These are phyloP conservation scores for Patellifolia procumbens DNA, from an alignment of 179 eudicot genomes.

Conservation along the genomic window DNA sequence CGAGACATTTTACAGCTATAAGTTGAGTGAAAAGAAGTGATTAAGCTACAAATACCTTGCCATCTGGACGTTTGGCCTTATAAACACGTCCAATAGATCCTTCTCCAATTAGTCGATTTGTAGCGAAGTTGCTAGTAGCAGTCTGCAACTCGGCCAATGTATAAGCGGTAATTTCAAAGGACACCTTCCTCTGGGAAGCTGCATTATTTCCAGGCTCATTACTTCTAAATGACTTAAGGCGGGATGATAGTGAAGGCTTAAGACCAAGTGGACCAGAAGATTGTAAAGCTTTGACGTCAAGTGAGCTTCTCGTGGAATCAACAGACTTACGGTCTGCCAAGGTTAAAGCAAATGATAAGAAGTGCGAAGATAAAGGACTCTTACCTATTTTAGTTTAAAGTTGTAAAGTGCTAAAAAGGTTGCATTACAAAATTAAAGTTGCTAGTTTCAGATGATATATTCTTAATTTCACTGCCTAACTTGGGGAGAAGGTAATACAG, in stretches of 20 bases:
- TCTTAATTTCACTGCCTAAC: background rate
- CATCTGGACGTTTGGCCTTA: slow-evolving; percentile 54
- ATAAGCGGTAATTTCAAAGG: slow-evolving; percentile 40
- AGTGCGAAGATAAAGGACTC: background rate
- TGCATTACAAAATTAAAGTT: background rate
- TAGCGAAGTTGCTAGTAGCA: slow-evolving; percentile 55
- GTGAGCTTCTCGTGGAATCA: slow-evolving; percentile 39
- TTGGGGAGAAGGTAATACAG: background rate
- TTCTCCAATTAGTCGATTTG: slow-evolving; percentile 52
- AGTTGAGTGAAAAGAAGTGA: background rate
- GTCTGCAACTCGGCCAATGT: slow-evolving; percentile 51
- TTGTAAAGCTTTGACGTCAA: slow-evolving; percentile 38
- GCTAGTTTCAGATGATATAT: background rate
- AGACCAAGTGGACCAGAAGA: slow-evolving; percentile 47
- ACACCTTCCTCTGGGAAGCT: slow-evolving; percentile 37
- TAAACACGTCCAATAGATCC: slow-evolving; percentile 71
- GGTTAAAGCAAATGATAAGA: slow-evolving; percentile 2
- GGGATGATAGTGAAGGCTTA: slow-evolving; percentile 42
- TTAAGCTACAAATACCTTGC: slow-evolving; percentile 42
- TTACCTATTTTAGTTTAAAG: too few relatives aligned
- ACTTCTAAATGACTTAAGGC: slow-evolving; percentile 36
- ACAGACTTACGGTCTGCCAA: slow-evolving; percentile 38
- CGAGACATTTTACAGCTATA: background rate
- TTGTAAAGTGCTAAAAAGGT: too few relatives aligned
- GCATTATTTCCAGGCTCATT: slow-evolving; percentile 34